Evolutionary conservation across 371 early-diverging fungal genomes (phyloP), one percentile per base, ranked within the genome.

Genomic region (Mucor plumbeus): DNA sequence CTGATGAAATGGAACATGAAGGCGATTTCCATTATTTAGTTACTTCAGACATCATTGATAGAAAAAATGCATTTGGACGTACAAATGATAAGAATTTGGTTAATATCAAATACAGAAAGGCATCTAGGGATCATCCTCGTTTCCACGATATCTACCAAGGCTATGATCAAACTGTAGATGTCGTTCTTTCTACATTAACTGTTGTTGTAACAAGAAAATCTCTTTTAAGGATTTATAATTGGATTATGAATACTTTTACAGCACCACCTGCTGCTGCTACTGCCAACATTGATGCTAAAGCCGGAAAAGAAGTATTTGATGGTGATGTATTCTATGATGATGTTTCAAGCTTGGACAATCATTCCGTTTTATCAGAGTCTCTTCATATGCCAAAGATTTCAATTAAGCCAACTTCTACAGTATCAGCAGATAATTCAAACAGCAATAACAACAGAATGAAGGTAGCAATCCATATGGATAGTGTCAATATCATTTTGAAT

Each of bases 161-260:
- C 6, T 77, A 87, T 62, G 90, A 92, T 31, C 91, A 91, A 64
- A 81, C 84, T 2, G 87, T 93, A 0, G 89, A 89, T 44, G 83
- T 93, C 5, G 75, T 82, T 9, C 74, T 95, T n/a, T 91, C 91
- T 4, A 87, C 88, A 4, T 73, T 93, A 10, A 88, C 88, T 7
- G 74, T 93, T 50, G 79, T 90, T 53, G 79, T 94, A 4, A 89
- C 90, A n/a, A 83, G 91, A 56, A 86, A 86, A 57, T 88, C 90
- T 17, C 80, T 95, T 5, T 67, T 94, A 38, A 83, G 86, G 3
- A 69, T 92, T 4, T 92, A 94, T 68, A 92, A 92, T 66, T 94
- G 91, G 67, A 79, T 93, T 14, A 81, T 95, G 56, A 82, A 80
- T 38, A 94, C 94, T 4, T 95, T 95, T 57, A 87, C 81, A 0